phyloP scores from a whole-genome alignment of 2,329 filamentous ascomycete species.

The Aspergillus sp. region DNA sequence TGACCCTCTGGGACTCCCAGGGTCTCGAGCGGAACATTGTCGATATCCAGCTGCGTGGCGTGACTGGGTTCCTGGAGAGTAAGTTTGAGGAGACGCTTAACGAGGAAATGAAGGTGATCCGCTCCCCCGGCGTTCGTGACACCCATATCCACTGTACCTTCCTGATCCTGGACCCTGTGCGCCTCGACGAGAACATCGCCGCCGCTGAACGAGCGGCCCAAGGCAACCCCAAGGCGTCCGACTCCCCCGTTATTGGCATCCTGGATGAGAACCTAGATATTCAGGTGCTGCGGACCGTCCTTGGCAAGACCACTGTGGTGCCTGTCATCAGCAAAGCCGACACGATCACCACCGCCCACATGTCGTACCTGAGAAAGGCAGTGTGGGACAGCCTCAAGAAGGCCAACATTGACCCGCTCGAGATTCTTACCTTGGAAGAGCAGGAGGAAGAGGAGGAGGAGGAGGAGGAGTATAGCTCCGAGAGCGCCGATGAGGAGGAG shows the following conservation, averaged over 20 bases:
- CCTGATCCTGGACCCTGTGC: constrained; percentile 81
- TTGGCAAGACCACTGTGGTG: constrained; percentile 92
- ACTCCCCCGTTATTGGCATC: constrained; percentile 56
- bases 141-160: constrained; percentile 98
- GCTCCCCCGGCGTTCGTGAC: constrained; percentile 88
- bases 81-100: constrained; percentile 98
- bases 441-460: constrained; percentile 56
- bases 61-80: constrained; percentile 89
- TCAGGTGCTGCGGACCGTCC: constrained; percentile 80
- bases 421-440: constrained; percentile 79
- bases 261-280: constrained; percentile 88
- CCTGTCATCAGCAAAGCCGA: constrained; percentile 96
- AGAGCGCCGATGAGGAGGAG: constrained; percentile 47
- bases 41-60: constrained; percentile 88
- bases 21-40: constrained; percentile 93
- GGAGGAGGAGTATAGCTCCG: constrained; percentile 49
- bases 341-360: constrained; percentile 92
- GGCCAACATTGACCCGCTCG: constrained; percentile 82
- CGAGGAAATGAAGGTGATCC: constrained; percentile 96
- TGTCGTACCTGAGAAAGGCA: constrained; percentile 84
- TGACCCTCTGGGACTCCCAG: constrained; percentile 96
- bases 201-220: constrained; percentile 59
- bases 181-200: constrained; percentile 79
- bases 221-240: constrained; percentile 49
- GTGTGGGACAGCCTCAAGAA: constrained; percentile 87